Base-by-base conservation (phyloP, 352 stramenopile genomes). In the Plasmopara viticola region DNA sequence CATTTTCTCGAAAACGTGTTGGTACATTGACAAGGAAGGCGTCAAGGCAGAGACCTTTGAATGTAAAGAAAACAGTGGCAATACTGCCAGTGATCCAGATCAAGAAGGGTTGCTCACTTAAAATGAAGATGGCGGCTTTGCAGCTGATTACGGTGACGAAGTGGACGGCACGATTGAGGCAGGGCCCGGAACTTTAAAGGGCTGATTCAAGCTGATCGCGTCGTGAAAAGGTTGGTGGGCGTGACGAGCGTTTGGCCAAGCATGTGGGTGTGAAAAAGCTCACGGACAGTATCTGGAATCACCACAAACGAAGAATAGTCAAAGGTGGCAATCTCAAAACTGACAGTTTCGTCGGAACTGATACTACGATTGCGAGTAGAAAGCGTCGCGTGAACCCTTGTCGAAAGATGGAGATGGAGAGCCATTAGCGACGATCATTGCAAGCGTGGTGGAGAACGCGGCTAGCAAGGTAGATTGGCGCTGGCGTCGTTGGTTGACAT, bases 231-330 rank as follows among this genome's bases (percentile, higher is more conserved):
- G 84, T 98, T 55, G 75, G 95, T 95, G 78, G 95, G 8, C 71
- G 89, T 47, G 98, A 98, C 60, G 95, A 96, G 25, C 91, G 82
- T 13, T 80, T 96, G 33, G 95, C 95, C 14, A 98, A 98, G 62
- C 94, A 10, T 94, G 95, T 51, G 95, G 95, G 99, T 64, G 95
- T 99, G 1, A 97, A 96, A 60, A 88, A 94, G 40, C 72, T 99
- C 10, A 99, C 99, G 72, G 75, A 79, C 5, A 95, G 94, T 64
- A 84, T 99, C 29, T 99, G 95, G 78, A 84, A 96, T 60, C 87
- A 94, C 40, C 72, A 99, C 10, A 99, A 99, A 50, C 72, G 71
- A 35, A 68, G 83, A 28, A 31, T 68, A 44, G 34, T 41, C 6
- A 3, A 3, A 25, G 3, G 3, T 25, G 20, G 20, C 20, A 25